Conservation (phyloP, 148 eudicot genomes). For the Diospyros lotus region DNA sequence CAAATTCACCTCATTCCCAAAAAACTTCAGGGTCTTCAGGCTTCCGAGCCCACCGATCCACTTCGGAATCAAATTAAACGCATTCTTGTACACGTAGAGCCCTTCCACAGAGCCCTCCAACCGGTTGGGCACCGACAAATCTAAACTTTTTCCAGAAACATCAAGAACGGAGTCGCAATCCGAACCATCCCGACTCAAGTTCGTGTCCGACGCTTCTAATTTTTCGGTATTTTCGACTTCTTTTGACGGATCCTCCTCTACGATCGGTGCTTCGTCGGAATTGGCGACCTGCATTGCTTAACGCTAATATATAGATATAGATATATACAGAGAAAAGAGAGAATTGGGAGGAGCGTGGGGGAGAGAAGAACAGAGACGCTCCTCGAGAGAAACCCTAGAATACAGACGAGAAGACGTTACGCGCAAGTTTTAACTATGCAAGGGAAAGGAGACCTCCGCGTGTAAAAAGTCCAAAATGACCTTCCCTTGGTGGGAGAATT, state of each 20-base stretch:
- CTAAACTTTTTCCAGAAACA: constrained; percentile 61
- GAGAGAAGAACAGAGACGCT: constrained; percentile 3
- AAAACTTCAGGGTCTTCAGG: constrained; percentile 70
- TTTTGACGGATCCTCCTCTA: background rate
- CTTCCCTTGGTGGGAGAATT: background rate
- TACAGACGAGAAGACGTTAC: background rate
- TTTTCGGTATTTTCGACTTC: constrained; percentile 11
- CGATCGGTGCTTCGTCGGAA: background rate
- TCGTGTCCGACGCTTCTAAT: background rate
- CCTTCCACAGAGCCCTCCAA: constrained; percentile 25
- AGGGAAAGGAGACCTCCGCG: background rate
- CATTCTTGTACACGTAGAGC: constrained; percentile 63
- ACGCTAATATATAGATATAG: background rate
- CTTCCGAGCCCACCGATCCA: constrained; percentile 43
- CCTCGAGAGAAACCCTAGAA: constrained; percentile 19
- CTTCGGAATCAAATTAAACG: constrained; percentile 65
- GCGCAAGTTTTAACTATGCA: background rate
- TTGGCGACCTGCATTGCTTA: constrained; percentile 27
- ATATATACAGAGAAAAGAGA: background rate
- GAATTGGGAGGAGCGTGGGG: background rate
- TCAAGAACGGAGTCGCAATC: constrained; percentile 40
- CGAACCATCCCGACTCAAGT: constrained; percentile 8
- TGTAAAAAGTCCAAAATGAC: background rate
- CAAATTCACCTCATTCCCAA: constrained; percentile 75
- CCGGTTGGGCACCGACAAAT: constrained; percentile 36